Evolutionary conservation across 106 monocot genomes (phyloP), one percentile per base, ranked within the genome.

Genomic region (Agapanthus africanus): DNA sequence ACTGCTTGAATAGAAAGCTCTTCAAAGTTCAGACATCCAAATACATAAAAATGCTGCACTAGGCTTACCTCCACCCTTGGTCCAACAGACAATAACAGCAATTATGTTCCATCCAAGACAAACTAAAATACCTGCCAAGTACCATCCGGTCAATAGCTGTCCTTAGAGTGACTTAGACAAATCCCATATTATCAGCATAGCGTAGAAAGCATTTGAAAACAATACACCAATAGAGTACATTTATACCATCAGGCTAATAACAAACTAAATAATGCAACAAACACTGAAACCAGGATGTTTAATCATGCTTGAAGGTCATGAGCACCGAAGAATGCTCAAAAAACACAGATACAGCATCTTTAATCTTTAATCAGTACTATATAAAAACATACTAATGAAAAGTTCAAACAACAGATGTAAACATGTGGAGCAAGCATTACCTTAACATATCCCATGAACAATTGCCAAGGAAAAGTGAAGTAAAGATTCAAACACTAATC

Each of bases 61-160:
- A 47, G 67, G n/a, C 71, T 44, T 66, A 85, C 84, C 84, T 77
- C 84, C 80, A 19, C 84, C 84, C 56, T 30, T 66, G 46, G 72
- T 78, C 78, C 78, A 78, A 56, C 72, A 78, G 6, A 78, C 78
- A 19, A 59, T 67, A 31, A 78, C 72, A 37, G 78, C 78, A 59
- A 72, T 63, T 26, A 78, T 26, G 59, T 78, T 78, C 71, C 72
- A 78, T 42, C 47, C 66, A 41, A 78, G 72, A 72, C 78, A 78
- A 36, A 72, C 35, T 28, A 56, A 34, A n/a, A 78, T 71, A 16
- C 78, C 78, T 78, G 72, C n/a, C 23, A 39, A 6, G 6, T 62
- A 42, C 30, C 11, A 72, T 0, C 2, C 15, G 30, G 63, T 41
- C 51, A 38, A 15, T 25, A 57, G 22, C 26, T n/a, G n/a, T 25